These are phyloP conservation scores for Anisogramma anomala DNA, from an alignment of 2,329 filamentous ascomycete genomes.

Conservation along the genomic window DNA sequence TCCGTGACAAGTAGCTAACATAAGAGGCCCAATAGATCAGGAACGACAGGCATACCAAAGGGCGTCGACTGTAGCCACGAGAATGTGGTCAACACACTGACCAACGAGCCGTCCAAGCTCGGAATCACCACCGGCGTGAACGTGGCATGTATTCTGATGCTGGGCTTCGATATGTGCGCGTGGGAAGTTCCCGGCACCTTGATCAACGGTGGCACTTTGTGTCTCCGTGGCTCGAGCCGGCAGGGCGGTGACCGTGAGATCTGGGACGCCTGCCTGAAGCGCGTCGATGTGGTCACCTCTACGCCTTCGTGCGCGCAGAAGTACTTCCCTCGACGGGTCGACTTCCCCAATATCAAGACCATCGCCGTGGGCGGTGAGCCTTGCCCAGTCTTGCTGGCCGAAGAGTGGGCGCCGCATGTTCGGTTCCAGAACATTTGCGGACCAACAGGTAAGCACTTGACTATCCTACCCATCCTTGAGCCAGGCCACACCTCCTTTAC, in stretches of 20 bases:
- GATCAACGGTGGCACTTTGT: conserved; percentile 45
- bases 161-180: conserved; percentile 51
- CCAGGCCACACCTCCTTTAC: no score
- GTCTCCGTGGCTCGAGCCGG: conserved; percentile 34
- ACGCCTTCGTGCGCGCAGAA: conserved; percentile 44
- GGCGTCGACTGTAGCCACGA: conserved; percentile 46
- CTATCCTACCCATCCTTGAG: no score
- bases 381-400: conserved; percentile 32
- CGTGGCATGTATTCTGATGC: conserved; percentile 44
- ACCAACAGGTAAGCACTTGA: conserved; percentile 31
- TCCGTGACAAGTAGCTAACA: no score
- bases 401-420: conserved; percentile 39
- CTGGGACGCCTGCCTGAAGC: conserved; percentile 34
- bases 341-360: conserved; percentile 39
- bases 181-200: conserved; percentile 49
- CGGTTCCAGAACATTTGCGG: conserved; percentile 47
- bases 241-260: conserved; percentile 2
- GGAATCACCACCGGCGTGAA: conserved; percentile 37
- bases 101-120: conserved; percentile 38
- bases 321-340: conserved; percentile 27
- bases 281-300: conserved; percentile 42
- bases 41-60: conserved; percentile 46
- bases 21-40: conserved; percentile 24
- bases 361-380: conserved; percentile 43
- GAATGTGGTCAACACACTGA: conserved; percentile 43